A percentile compares a stretch with the other conserved stretches of the same genome.
These are phyloP conservation scores for Forsythia suspensa DNA, from an alignment of 257 asterid species.

Conservation along the genomic window DNA sequence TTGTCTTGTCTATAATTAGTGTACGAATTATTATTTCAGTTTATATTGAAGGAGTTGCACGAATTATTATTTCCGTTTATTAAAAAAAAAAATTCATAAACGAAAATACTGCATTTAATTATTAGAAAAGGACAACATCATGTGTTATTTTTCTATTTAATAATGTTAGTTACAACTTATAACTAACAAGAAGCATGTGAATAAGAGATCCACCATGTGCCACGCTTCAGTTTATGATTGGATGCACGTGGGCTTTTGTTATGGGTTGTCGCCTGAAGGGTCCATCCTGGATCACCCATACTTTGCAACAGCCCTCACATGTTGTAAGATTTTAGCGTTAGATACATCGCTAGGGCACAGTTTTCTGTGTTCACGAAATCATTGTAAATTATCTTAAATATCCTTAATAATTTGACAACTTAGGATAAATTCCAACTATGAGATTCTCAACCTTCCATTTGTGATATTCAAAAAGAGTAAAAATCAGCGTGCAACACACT, in stretches of 20 bases:
- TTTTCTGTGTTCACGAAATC: constrained; percentile 24
- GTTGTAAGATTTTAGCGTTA: constrained; percentile 16
- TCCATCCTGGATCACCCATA: constrained; percentile 18
- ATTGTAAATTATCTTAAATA: constrained; percentile 13
- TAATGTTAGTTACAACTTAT: neutral
- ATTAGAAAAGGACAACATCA: neutral
- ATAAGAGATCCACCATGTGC: neutral
- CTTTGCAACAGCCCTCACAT: constrained; percentile 44
- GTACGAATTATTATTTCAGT: too few species aligned
- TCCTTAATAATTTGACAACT: neutral
- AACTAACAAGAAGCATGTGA: constrained; percentile 3
- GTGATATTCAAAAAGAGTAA: too few species aligned
- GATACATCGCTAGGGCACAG: neutral
- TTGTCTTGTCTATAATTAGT: too few species aligned
- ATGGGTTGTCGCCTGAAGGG: constrained; percentile 45
- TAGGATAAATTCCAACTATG: too few species aligned
- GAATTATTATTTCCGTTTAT: neutral
- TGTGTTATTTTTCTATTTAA: neutral
- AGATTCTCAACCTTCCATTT: too few species aligned
- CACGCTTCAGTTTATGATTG: neutral
- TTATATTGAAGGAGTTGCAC: too few species aligned
- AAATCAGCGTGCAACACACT: too few species aligned
- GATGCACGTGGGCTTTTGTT: neutral
- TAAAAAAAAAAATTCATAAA: too few species aligned
- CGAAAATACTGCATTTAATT: too few species aligned